phyloP scores from a whole-genome alignment of 2,329 filamentous ascomycete genomes.

The Fusarium sp. region DNA sequence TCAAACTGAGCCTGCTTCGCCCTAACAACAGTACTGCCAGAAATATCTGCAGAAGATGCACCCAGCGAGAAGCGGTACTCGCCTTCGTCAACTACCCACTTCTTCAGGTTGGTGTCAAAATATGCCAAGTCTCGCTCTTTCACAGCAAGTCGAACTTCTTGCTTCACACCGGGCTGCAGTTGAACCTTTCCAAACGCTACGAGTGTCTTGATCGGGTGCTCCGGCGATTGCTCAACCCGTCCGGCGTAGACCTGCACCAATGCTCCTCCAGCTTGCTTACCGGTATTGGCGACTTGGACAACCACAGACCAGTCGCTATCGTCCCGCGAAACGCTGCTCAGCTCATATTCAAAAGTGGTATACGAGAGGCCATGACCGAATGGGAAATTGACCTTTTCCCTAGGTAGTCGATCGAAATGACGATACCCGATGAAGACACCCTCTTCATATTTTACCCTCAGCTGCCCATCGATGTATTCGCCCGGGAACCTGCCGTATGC shows the following conservation, averaged over 20 bases:
- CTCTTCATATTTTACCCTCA: conserved; percentile 70
- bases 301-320: conserved; percentile 59
- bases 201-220: conserved; percentile 48
- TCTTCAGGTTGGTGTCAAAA: conserved; percentile 39
- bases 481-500: conserved; percentile 69
- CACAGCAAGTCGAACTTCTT: conserved; percentile 27
- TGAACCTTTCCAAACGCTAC: conserved; percentile 49
- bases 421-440: conserved; percentile 76
- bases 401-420: conserved; percentile 69
- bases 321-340: conserved; percentile 54
- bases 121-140: conserved; percentile 45
- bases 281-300: conserved; percentile 68
- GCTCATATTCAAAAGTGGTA: conserved; percentile 68
- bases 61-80: conserved; percentile 46
- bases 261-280: conserved; percentile 58
- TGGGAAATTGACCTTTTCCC: conserved; percentile 67
- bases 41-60: conserved; percentile 41
- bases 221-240: conserved; percentile 3
- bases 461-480: conserved; percentile 52
- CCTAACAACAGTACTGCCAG: background rate
- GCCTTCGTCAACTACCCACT: conserved; percentile 47
- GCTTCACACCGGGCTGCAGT: conserved; percentile 38
- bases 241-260: conserved; percentile 66
- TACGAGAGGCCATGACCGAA: conserved; percentile 77
- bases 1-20: background rate